phyloP scores from a whole-genome alignment of 139 green algal species.

The Desmodesmus armatus region DNA sequence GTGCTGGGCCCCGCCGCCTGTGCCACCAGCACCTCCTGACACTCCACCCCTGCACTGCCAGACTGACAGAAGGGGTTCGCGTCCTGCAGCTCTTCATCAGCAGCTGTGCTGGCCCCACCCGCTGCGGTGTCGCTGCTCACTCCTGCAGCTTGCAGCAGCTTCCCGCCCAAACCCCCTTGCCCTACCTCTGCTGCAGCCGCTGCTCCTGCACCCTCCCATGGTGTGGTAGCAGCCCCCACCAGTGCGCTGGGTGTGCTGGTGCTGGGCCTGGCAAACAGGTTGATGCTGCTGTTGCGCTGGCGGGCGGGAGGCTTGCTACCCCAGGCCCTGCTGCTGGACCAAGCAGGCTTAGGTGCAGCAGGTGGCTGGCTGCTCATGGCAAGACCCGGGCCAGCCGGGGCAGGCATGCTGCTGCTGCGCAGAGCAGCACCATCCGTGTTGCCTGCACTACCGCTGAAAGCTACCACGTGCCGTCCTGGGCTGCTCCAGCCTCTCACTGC shows the following conservation, averaged over 20 bases:
- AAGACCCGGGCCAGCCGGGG: background rate
- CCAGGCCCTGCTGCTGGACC: constrained; percentile 14
- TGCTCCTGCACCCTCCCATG: background rate
- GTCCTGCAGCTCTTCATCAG: background rate
- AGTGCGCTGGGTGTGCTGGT: background rate
- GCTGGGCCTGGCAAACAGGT: background rate
- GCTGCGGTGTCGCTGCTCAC: background rate
- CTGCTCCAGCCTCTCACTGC: too few species aligned
- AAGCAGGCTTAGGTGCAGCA: background rate
- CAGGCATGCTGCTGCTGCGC: background rate
- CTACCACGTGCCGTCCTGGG: background rate
- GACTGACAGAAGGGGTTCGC: background rate
- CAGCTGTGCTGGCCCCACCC: background rate
- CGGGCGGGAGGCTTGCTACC: background rate
- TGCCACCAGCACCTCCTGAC: background rate
- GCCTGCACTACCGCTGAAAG: background rate
- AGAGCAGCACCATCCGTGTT: background rate
- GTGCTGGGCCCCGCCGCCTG: background rate
- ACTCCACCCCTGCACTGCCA: background rate
- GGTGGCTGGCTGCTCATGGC: background rate
- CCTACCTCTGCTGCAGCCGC: background rate
- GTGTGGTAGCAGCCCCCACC: background rate
- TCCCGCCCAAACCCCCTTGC: too few species aligned
- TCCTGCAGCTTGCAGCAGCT: background rate
- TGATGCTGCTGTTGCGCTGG: background rate